Evolutionary conservation across 768 basidiomycete species (phyloP), one percentile per base, ranked within the genome.

Genomic region (Clathrus columnatus): DNA sequence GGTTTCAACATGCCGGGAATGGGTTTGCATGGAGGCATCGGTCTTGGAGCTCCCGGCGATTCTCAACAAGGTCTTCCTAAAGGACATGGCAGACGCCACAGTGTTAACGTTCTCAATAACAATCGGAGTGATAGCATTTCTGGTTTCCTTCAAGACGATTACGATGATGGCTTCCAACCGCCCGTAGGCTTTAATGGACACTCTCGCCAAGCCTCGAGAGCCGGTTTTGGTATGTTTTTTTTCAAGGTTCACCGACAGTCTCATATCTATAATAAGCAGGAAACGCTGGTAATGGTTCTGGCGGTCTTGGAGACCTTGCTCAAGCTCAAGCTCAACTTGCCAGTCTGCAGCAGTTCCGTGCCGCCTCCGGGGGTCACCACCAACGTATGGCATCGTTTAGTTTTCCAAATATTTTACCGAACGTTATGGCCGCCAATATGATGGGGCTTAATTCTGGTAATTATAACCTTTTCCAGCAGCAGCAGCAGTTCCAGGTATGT

Each of bases 361-460:
- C 92, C 27, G 92, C 92, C 4, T 85, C 90, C 18, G 91, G 90
- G 45, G 92, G 91, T 8, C 93, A 95, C 63, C 92, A 95, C 67
- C 85, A 91, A 67, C 95, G 95, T 75, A 92, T 96, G 91, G 81
- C 89, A 7, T 97, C 94, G 3, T 97, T 96, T 73, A 91, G 89
- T 67, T 93, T 97, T 75, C 94, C 94, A 5, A 96, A 96, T 67
- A 96, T 96, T 91, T 75, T 96, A 14, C 94, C 93, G 5, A 94
- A 94, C 65, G 87, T 95, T 82, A 89, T 93, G 87, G 93, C 91
- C 2, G 93, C 91, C 17, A 96, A 90, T 63, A 93, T 90, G 84
- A 91, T 92, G 90, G 90, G 91, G 18, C 72, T 93, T 32, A 84
- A 85, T 48, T 77, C 91, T 52, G 85, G 87, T 28, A 81, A 88